phyloP scores from a whole-genome alignment of 2,329 filamentous ascomycete genomes.

The Aspergillus eucalypticola region DNA sequence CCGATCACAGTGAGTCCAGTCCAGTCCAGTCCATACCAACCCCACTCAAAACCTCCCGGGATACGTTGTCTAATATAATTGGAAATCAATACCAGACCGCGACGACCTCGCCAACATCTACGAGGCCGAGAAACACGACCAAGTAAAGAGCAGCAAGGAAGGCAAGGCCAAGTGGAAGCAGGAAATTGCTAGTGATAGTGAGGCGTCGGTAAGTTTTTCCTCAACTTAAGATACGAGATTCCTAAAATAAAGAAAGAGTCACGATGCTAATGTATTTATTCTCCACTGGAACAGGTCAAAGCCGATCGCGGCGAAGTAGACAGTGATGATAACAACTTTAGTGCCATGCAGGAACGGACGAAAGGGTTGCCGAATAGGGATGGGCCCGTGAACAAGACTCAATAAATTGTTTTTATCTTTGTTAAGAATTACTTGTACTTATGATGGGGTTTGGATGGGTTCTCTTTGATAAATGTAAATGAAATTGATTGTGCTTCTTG shows the following conservation, averaged over 20 bases:
- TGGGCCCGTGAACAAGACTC: conserved; percentile 41
- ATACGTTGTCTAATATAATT: neutral
- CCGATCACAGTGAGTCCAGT: conserved; percentile 34
- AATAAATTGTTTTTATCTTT: conserved; percentile 4
- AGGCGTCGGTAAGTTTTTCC: conserved; percentile 63
- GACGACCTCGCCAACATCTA: conserved; percentile 48
- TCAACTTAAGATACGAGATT: too few species aligned
- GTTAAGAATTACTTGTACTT: too few species aligned
- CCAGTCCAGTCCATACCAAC: neutral
- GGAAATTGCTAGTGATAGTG: conserved; percentile 74
- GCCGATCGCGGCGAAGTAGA: conserved; percentile 58
- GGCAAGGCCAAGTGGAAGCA: conserved; percentile 75
- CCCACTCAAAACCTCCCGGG: too few species aligned
- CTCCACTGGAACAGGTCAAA: conserved; percentile 46
- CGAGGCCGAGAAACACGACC: conserved; percentile 64
- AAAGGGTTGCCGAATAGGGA: conserved; percentile 43
- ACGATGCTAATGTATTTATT: neutral
- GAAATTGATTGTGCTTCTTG: neutral
- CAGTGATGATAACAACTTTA: conserved; percentile 46
- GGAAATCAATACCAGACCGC: conserved; percentile 33
- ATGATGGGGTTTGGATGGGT: neutral
- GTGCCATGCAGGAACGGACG: conserved; percentile 60
- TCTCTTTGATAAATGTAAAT: neutral
- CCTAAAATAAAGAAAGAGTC: neutral
- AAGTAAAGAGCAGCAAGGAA: conserved; percentile 50